Percentiles rank a stretch among this genome's conserved stretches.
Evolutionary conservation across 169 alveolate species (phyloP).

Genomic region (Plasmodium reichenowi): DNA sequence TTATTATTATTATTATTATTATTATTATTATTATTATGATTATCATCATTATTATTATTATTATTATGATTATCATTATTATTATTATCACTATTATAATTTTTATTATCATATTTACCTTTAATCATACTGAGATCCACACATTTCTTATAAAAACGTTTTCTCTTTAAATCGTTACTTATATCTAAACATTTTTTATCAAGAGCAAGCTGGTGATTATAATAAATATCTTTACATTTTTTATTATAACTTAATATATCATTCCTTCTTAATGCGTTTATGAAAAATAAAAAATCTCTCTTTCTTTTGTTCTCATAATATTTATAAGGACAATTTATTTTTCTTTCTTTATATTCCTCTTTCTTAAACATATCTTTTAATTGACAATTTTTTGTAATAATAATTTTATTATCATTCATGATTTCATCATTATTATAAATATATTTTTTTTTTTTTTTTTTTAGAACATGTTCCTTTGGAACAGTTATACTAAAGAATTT

Average conservation of each 20-base stretch:
- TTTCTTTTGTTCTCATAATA: background rate
- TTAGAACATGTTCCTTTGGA: no score
- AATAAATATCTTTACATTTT: background rate
- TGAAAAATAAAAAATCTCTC: background rate
- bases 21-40: background rate
- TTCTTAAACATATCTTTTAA: no score
- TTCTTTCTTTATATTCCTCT: background rate
- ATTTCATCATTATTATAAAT: no score
- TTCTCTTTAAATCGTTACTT: slow-evolving; percentile 17
- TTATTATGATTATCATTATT: background rate
- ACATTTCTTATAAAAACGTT: slow-evolving; percentile 12
- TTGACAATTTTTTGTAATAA: no score
- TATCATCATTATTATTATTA: background rate
- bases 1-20: background rate
- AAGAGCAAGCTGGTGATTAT: background rate
- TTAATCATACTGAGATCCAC: background rate
- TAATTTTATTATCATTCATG: no score
- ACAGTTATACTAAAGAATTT: no score
- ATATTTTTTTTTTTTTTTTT: no score
- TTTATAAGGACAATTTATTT: background rate
- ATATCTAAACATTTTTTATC: slow-evolving; percentile 29
- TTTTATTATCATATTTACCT: background rate
- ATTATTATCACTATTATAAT: background rate
- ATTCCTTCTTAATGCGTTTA: background rate
- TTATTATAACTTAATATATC: slow-evolving; percentile 2